Conservation (phyloP, 176 grass and related monocot species). For the Bromus sterilis region DNA sequence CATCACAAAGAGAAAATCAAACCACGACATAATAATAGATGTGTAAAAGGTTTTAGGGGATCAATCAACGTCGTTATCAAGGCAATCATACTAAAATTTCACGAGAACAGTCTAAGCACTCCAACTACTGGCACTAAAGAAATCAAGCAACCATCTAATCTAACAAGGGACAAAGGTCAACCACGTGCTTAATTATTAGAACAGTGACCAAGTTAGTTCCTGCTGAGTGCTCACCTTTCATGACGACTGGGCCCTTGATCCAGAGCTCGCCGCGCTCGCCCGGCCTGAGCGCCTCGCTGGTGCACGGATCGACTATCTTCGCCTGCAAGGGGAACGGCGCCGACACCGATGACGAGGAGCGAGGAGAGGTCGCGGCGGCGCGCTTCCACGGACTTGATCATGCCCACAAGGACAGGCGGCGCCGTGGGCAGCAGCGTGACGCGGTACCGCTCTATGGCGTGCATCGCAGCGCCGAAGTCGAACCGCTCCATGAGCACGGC, state of each 20-base stretch:
- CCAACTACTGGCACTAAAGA: not conserved
- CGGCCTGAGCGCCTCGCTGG: slow-evolving; percentile 50
- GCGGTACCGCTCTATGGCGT: no score
- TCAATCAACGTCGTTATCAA: no score
- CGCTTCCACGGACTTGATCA: no score
- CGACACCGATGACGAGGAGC: slow-evolving; percentile 43
- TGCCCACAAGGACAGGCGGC: no score
- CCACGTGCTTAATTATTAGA: not conserved
- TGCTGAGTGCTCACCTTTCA: slow-evolving; percentile 40
- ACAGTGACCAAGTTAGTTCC: not conserved
- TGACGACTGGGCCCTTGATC: no score
- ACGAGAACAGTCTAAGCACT: not conserved
- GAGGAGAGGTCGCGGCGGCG: slow-evolving; percentile 51
- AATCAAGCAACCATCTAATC: not conserved
- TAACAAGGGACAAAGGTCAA: not conserved
- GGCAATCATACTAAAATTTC: no score
- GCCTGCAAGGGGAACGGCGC: slow-evolving; percentile 62
- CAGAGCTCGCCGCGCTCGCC: slow-evolving; percentile 46
- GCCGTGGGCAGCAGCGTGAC: no score
- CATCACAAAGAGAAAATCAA: not conserved
- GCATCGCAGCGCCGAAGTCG: no score
- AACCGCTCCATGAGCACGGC: no score
- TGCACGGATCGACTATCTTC: slow-evolving; percentile 73
- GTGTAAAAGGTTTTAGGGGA: no score
- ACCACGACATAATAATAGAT: not conserved